A percentile compares a stretch with the other conserved stretches of the same genome.
Conservation (phyloP, 805 yeast genomes). For the Saturnispora saitoi region DNA sequence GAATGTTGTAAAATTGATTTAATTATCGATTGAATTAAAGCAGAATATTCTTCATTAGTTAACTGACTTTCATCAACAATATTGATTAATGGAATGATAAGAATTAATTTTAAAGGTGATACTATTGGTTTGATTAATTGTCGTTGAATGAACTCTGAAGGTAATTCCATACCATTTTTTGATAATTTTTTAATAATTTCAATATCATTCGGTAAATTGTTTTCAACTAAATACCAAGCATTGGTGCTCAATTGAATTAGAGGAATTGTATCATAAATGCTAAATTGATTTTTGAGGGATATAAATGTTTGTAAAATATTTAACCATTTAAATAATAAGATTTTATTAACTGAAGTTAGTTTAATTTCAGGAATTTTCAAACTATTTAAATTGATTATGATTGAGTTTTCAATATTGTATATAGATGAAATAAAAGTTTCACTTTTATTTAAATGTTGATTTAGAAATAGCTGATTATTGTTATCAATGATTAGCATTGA, state of each 20-base stretch:
- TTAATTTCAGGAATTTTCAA: slow-evolving; percentile 20
- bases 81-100: slow-evolving; percentile 22
- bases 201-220: slow-evolving; percentile 33
- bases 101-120: slow-evolving; percentile 18
- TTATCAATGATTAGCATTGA: slow-evolving; percentile 15
- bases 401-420: slow-evolving; percentile 14
- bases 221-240: slow-evolving; percentile 36
- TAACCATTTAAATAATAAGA: slow-evolving; percentile 24
- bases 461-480: slow-evolving; percentile 11
- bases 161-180: slow-evolving; percentile 34
- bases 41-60: slow-evolving; percentile 18
- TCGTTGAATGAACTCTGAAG: slow-evolving; percentile 30
- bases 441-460: slow-evolving; percentile 12
- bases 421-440: slow-evolving; percentile 21
- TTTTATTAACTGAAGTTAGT: slow-evolving; percentile 15
- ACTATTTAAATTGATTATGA: slow-evolving; percentile 21
- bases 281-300: background rate
- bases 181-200: slow-evolving; percentile 30
- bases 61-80: slow-evolving; percentile 14
- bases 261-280: slow-evolving; percentile 18
- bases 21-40: slow-evolving; percentile 12
- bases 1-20: slow-evolving; percentile 7
- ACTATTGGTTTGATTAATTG: slow-evolving; percentile 35
- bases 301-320: slow-evolving; percentile 19
- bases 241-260: slow-evolving; percentile 43